Conservation (phyloP, 441 rosid genomes). For the Pelargonium myrrhifolium region DNA sequence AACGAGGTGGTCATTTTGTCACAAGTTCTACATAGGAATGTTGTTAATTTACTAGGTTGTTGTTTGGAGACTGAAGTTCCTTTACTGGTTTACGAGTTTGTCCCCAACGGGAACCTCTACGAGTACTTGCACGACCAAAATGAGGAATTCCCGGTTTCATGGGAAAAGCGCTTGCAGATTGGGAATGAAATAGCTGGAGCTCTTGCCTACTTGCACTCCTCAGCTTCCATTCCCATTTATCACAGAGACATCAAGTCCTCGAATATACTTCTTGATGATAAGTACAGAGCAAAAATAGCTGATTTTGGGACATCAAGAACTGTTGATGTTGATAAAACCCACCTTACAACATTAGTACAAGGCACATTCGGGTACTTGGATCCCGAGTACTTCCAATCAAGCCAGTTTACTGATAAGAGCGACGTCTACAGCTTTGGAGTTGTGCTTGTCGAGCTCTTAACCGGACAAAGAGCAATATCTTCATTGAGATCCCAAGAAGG, state of each 20-base stretch:
- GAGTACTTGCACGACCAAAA: background rate
- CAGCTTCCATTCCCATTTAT: background rate
- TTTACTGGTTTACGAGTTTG: background rate
- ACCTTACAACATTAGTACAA: background rate
- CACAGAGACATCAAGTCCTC: constrained; percentile 2
- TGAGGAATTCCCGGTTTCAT: background rate
- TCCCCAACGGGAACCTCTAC: background rate
- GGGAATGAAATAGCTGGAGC: background rate
- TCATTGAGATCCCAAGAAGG: background rate
- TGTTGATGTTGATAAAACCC: background rate
- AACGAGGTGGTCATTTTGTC: background rate
- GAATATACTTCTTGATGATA: background rate
- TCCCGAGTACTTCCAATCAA: constrained; percentile 4
- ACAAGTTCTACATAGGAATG: background rate
- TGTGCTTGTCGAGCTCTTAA: constrained; percentile 2
- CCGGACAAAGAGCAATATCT: background rate
- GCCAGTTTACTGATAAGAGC: background rate
- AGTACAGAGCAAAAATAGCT: background rate
- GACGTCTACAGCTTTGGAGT: background rate
- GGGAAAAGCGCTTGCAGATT: background rate
- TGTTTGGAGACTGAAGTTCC: background rate
- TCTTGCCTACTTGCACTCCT: background rate
- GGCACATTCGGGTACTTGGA: background rate
- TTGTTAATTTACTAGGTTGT: background rate
- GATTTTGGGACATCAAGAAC: constrained; percentile 1